These are phyloP conservation scores for Nannochloropsis salina DNA, from an alignment of 108 stramenopile genomes.

Conservation along the genomic window DNA sequence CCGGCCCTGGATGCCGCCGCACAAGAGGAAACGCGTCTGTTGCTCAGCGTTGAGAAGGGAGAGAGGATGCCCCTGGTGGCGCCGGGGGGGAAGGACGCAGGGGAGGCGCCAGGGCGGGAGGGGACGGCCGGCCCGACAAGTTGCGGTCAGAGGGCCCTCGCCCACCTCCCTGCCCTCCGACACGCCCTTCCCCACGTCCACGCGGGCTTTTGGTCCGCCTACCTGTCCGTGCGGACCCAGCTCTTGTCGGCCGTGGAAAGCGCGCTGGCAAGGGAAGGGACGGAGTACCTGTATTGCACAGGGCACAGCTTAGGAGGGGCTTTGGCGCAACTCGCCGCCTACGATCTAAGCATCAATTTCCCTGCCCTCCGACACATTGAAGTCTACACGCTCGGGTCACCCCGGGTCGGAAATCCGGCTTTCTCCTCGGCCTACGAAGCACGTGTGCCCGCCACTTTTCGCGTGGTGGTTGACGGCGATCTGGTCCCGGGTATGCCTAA, in stretches of 20 bases:
- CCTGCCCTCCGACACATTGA: conserved; percentile 18
- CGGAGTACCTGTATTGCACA: background rate
- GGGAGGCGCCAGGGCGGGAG: no score
- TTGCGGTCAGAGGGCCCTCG: background rate
- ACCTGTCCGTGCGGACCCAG: conserved; percentile 33
- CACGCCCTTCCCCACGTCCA: conserved; percentile 47
- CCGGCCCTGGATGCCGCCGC: no score
- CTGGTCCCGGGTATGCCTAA: conserved; percentile 46
- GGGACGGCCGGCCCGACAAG: no score
- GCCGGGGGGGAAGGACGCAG: no score
- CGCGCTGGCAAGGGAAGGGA: conserved; percentile 5
- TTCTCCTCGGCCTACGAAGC: conserved; percentile 33
- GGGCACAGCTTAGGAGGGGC: conserved; percentile 41
- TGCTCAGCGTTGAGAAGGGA: no score
- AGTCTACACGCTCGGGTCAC: conserved; percentile 49
- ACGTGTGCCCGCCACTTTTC: conserved; percentile 43
- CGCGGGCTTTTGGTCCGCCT: conserved; percentile 45
- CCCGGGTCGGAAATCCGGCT: conserved; percentile 49
- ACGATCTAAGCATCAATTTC: conserved; percentile 35
- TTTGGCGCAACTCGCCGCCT: conserved; percentile 37
- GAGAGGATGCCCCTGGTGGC: no score
- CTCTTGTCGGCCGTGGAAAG: conserved; percentile 36
- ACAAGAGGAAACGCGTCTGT: no score
- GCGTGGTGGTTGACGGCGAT: conserved; percentile 55
- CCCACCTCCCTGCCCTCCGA: conserved; percentile 1